These are phyloP conservation scores for Populus tomentosa DNA, from an alignment of 441 rosid genomes.

Conservation along the genomic window DNA sequence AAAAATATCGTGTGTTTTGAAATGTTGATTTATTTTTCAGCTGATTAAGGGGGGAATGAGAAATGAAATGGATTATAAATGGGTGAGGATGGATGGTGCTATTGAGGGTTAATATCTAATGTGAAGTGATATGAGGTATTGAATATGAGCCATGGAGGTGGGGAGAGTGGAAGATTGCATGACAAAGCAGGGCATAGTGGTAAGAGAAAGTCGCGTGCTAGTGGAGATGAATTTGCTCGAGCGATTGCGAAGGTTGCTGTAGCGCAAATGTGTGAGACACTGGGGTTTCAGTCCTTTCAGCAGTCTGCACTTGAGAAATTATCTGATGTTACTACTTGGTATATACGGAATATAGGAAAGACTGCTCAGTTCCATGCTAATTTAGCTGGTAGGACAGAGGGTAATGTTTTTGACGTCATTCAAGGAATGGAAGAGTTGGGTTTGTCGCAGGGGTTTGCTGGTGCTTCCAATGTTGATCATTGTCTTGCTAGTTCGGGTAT, in stretches of 20 bases:
- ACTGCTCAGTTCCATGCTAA: constrained; percentile 50
- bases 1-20: neutral
- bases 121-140: constrained; percentile 61
- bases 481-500: constrained; percentile 63
- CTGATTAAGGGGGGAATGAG: neutral
- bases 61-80: constrained; percentile 8
- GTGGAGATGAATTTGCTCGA: constrained; percentile 46
- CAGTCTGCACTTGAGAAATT: constrained; percentile 70
- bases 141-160: constrained; percentile 95
- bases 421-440: constrained; percentile 74
- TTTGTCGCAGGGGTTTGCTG: constrained; percentile 49
- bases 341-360: constrained; percentile 53
- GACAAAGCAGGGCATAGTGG: constrained; percentile 25
- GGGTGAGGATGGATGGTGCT: constrained; percentile 31
- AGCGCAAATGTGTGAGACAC: constrained; percentile 65
- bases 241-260: constrained; percentile 67
- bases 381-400: constrained; percentile 61
- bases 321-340: constrained; percentile 51
- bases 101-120: constrained; percentile 19
- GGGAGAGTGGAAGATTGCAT: constrained; percentile 59
- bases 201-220: constrained; percentile 27
- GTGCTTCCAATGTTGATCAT: constrained; percentile 59
- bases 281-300: constrained; percentile 73
- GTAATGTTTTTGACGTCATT: constrained; percentile 62
- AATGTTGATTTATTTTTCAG: neutral